These are phyloP conservation scores for Phytophthora melonis DNA, from an alignment of 352 stramenopile genomes.

Conservation along the genomic window DNA sequence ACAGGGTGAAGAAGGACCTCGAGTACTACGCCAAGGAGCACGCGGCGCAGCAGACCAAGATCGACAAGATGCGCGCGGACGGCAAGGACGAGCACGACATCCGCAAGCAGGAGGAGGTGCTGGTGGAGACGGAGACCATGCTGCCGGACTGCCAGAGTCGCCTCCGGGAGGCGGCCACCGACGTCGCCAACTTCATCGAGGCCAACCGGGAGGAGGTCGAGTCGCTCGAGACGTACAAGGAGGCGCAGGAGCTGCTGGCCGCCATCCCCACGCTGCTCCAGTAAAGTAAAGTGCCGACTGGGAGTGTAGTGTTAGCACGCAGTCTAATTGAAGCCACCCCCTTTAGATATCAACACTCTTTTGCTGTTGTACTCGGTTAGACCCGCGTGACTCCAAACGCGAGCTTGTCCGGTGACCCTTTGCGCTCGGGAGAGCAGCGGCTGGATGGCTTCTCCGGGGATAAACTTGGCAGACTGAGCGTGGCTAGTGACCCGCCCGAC, in stretches of 20 bases:
- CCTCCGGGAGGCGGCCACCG: slow-evolving; percentile 62
- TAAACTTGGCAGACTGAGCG: slow-evolving; percentile 63
- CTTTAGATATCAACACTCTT: neutral
- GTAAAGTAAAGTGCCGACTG: slow-evolving; percentile 19
- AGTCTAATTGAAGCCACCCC: neutral
- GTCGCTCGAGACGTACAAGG: slow-evolving; percentile 44
- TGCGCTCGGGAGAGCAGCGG: slow-evolving; percentile 48
- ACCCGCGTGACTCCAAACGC: slow-evolving; percentile 29
- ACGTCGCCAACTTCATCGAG: slow-evolving; percentile 63
- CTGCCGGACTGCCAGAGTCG: slow-evolving; percentile 79
- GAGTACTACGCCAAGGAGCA: slow-evolving; percentile 87
- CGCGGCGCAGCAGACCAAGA: slow-evolving; percentile 58
- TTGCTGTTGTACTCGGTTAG: neutral
- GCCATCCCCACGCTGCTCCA: slow-evolving; percentile 50
- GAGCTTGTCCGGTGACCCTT: slow-evolving; percentile 28
- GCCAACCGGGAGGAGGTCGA: slow-evolving; percentile 51
- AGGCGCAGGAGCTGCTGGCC: slow-evolving; percentile 62
- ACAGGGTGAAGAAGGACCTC: slow-evolving; percentile 81
- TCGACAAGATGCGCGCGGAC: slow-evolving; percentile 73
- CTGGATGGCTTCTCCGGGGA: slow-evolving; percentile 60
- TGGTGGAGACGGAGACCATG: slow-evolving; percentile 86
- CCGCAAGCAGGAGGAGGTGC: slow-evolving; percentile 84
- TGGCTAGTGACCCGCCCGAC: slow-evolving; percentile 19
- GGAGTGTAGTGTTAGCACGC: neutral
- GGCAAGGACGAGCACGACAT: slow-evolving; percentile 76